phyloP scores from a whole-genome alignment of 2,329 filamentous ascomycete genomes.

The Cladosporium sp. region DNA sequence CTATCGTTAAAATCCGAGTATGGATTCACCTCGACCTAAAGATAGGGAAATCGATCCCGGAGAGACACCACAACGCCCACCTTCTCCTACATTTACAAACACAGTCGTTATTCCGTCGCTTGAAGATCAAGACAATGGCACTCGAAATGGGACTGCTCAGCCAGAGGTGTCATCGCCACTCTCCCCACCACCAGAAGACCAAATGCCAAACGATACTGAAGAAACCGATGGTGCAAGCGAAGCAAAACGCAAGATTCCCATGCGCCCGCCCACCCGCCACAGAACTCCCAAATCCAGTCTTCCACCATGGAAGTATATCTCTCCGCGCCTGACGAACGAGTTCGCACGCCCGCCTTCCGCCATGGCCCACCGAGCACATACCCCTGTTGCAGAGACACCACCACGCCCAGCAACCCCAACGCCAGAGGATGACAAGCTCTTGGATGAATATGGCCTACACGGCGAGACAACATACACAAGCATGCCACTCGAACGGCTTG shows the following conservation, averaged over 20 bases:
- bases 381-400: background rate
- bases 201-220: background rate
- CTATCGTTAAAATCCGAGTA: too few species aligned
- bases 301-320: background rate
- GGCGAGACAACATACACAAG: constrained; percentile 2
- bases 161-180: background rate
- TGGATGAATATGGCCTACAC: background rate
- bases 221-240: too few species aligned
- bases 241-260: too few species aligned
- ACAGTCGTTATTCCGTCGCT: too few species aligned
- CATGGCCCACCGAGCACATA: constrained; percentile 2
- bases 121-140: too few species aligned
- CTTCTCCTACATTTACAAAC: too few species aligned
- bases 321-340: background rate
- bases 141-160: too few species aligned
- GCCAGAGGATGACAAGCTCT: background rate
- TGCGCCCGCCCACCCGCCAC: too few species aligned
- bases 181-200: background rate
- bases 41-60: too few species aligned
- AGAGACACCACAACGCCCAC: too few species aligned
- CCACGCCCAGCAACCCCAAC: background rate
- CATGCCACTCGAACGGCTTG: background rate
- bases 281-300: background rate
- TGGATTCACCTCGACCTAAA: too few species aligned
- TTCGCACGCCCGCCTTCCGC: background rate